Percentiles rank a stretch among this genome's conserved stretches.
These are phyloP conservation scores for Cytospora piceae DNA, from an alignment of 2,329 filamentous ascomycete genomes.

Conservation along the genomic window DNA sequence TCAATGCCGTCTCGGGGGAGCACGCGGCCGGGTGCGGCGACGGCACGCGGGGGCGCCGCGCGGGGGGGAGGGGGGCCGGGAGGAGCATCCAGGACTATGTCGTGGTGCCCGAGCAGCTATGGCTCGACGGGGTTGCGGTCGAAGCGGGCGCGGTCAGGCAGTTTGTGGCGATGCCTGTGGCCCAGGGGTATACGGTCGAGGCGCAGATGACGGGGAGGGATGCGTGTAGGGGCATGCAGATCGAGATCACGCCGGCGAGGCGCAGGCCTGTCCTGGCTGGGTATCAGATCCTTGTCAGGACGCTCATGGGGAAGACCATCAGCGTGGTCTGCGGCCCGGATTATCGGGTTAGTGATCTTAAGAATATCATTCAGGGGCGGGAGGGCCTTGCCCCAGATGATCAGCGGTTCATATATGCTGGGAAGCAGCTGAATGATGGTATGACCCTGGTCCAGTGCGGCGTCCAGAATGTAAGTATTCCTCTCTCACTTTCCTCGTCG, in stretches of 20 bases:
- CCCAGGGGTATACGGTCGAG: conserved; percentile 49
- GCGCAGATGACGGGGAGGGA: conserved; percentile 50
- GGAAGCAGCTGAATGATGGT: neutral
- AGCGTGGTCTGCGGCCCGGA: neutral
- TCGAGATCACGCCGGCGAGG: conserved; percentile 43
- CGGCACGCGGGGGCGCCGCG: neutral
- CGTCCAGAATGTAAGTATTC: neutral
- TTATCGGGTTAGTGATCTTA: neutral
- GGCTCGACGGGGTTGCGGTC: conserved; percentile 46
- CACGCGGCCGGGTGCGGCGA: conserved; percentile 31
- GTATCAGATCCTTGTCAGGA: neutral
- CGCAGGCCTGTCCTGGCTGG: neutral
- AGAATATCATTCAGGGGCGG: neutral
- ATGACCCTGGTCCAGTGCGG: neutral
- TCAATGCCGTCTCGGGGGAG: conserved; percentile 47
- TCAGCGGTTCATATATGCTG: neutral
- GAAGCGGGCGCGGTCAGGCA: conserved; percentile 46
- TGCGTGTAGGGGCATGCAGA: conserved; percentile 45
- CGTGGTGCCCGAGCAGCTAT: conserved; percentile 42
- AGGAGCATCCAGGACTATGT: conserved; percentile 39
- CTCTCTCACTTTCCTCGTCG: neutral
- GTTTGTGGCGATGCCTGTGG: conserved; percentile 52
- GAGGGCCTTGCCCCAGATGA: neutral
- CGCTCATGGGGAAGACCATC: neutral
- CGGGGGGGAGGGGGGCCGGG: conserved; percentile 15